Percentiles rank a stretch among this genome's conserved stretches.
Conservation (phyloP, 768 basidiomycete species). For the Coprinellus micaceus region DNA sequence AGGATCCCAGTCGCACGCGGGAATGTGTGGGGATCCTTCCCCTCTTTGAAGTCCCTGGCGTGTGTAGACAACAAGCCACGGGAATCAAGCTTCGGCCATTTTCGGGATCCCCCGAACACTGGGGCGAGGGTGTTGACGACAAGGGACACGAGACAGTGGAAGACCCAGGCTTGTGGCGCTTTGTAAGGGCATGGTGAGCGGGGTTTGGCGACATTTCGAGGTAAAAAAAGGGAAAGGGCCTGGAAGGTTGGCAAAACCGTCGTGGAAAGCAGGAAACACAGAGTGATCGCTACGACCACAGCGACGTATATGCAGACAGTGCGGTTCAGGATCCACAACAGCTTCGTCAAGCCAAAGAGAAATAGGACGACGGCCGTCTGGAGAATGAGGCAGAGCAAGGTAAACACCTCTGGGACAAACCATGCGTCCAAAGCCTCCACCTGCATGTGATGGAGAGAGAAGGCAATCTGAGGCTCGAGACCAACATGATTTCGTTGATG, state of each 20-base stretch:
- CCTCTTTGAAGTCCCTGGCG: background rate
- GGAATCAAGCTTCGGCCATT: background rate
- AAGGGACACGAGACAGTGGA: slow-evolving; percentile 4
- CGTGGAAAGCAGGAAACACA: slow-evolving; percentile 19
- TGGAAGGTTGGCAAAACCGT: slow-evolving; percentile 24
- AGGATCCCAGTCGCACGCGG: background rate
- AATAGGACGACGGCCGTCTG: slow-evolving; percentile 28
- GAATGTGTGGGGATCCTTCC: background rate
- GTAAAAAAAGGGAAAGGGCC: slow-evolving; percentile 3
- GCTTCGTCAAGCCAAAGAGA: slow-evolving; percentile 24
- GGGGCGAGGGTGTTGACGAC: background rate
- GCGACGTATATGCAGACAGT: slow-evolving; percentile 18
- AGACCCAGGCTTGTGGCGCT: slow-evolving; percentile 9
- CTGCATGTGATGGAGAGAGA: slow-evolving; percentile 24
- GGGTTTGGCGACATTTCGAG: background rate
- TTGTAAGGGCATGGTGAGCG: slow-evolving; percentile 9
- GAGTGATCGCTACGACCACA: slow-evolving; percentile 18
- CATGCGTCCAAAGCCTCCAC: slow-evolving; percentile 25
- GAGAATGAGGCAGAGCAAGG: slow-evolving; percentile 25
- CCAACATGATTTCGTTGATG: slow-evolving; percentile 12
- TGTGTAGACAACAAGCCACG: background rate
- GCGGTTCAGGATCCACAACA: slow-evolving; percentile 23
- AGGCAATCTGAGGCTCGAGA: slow-evolving; percentile 3
- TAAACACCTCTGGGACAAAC: slow-evolving; percentile 26
- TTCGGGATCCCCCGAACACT: background rate